Percentiles rank a stretch among this genome's conserved stretches.
Conservation (phyloP, 163 green algal species). For the Prototheca cutis region DNA sequence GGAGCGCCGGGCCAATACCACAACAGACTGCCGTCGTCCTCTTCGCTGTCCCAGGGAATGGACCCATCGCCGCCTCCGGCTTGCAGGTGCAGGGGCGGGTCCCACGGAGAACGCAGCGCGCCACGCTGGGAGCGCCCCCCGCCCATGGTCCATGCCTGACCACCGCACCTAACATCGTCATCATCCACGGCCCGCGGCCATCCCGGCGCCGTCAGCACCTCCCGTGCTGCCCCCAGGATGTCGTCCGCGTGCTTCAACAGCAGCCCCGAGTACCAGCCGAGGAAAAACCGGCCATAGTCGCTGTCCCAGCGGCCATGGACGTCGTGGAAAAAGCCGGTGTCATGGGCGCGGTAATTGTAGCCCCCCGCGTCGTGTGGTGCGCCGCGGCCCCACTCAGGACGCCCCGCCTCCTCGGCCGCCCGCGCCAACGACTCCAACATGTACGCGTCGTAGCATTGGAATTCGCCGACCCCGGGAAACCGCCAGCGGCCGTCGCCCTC, state of each 20-base stretch:
- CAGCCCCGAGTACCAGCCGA: constrained; percentile 81
- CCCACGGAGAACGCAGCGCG: too few species aligned
- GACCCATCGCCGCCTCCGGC: too few species aligned
- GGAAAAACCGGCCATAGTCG: constrained; percentile 86
- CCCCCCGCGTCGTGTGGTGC: constrained; percentile 81
- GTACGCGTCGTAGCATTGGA: constrained; percentile 97
- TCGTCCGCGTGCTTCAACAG: constrained; percentile 75
- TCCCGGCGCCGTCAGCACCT: constrained; percentile 48
- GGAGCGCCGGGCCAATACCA: too few species aligned
- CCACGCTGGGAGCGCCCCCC: too few species aligned
- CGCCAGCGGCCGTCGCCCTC: constrained; percentile 88
- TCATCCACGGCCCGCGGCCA: too few species aligned
- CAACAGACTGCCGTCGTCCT: too few species aligned
- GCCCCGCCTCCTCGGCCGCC: constrained; percentile 41
- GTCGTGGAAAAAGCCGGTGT: constrained; percentile 86
- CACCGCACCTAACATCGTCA: too few species aligned
- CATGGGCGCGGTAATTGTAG: constrained; percentile 77
- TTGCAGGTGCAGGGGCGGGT: too few species aligned
- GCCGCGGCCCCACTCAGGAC: constrained; percentile 61
- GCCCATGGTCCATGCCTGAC: too few species aligned
- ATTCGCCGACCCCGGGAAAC: constrained; percentile 96
- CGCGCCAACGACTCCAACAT: constrained; percentile 59
- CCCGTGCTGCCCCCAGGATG: constrained; percentile 54
- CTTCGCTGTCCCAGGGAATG: too few species aligned
- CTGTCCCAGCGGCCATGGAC: constrained; percentile 70